phyloP scores from a whole-genome alignment of 2,329 filamentous ascomycete genomes.

The Penicillium sp. region DNA sequence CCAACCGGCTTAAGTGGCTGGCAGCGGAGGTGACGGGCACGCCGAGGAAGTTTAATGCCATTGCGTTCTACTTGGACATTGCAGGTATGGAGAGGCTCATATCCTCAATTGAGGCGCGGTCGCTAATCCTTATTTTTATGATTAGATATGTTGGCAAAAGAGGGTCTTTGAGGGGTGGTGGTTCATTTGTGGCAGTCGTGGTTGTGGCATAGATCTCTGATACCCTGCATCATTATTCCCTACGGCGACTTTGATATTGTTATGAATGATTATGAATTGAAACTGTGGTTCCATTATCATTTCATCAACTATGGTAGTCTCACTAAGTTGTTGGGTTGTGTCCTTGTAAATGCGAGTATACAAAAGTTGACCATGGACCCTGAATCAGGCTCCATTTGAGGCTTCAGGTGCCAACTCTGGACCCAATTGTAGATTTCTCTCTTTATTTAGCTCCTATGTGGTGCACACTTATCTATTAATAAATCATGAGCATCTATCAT shows the following conservation, averaged over 20 bases:
- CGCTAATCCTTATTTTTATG: background rate
- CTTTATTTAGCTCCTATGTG: background rate
- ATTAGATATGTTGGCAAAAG: conserved; percentile 68
- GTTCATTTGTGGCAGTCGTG: conserved; percentile 13
- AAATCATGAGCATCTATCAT: background rate
- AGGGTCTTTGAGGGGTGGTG: conserved; percentile 49
- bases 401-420: background rate
- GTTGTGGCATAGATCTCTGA: background rate
- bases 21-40: conserved; percentile 59
- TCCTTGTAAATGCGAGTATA: too few relatives aligned
- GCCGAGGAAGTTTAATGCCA: conserved; percentile 64
- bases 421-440: background rate
- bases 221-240: background rate
- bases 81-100: conserved; percentile 49
- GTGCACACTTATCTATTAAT: too few relatives aligned
- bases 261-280: background rate
- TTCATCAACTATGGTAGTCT: too few relatives aligned
- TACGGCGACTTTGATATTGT: background rate
- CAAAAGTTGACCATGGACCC: background rate
- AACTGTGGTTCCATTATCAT: too few relatives aligned
- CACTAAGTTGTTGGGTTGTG: too few relatives aligned
- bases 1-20: conserved; percentile 61
- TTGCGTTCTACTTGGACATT: conserved; percentile 65
- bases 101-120: background rate
- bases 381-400: background rate